phyloP scores from a whole-genome alignment of 2,329 filamentous ascomycete species.

The Cladophialophora bantiana region DNA sequence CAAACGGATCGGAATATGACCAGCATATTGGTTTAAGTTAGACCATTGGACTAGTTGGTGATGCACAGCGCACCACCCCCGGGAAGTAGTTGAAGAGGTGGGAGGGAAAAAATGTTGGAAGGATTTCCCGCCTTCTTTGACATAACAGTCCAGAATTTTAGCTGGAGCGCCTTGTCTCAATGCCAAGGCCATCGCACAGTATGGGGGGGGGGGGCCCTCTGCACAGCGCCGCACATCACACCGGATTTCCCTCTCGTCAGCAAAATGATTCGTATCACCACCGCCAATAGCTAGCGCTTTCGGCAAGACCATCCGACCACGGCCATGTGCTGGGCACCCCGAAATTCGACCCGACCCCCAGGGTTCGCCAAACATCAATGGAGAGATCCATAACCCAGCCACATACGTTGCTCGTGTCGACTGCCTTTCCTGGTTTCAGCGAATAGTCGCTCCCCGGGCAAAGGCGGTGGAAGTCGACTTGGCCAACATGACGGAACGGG shows the following conservation, averaged over 20 bases:
- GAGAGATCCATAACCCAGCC: constrained; percentile 20
- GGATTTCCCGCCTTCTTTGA: constrained; percentile 11
- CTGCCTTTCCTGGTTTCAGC: background rate
- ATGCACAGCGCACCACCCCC: background rate
- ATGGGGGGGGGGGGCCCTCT: background rate
- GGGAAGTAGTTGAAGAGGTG: background rate
- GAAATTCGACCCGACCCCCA: constrained; percentile 18
- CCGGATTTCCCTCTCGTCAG: constrained; percentile 9
- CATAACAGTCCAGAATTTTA: constrained; percentile 9
- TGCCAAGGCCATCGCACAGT: constrained; percentile 21
- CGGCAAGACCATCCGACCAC: constrained; percentile 25
- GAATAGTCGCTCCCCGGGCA: background rate
- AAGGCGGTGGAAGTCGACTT: constrained; percentile 6
- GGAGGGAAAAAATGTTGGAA: constrained; percentile 2
- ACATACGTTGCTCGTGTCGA: constrained; percentile 12
- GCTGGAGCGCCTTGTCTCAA: constrained; percentile 20
- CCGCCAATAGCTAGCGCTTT: constrained; percentile 26
- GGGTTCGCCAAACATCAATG: constrained; percentile 13
- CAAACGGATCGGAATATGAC: constrained; percentile 28
- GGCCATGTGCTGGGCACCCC: constrained; percentile 15
- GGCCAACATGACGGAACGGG: constrained; percentile 6
- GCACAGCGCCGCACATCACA: constrained; percentile 9
- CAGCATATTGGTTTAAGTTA: constrained; percentile 22
- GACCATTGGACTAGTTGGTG: constrained; percentile 1
- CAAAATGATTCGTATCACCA: constrained; percentile 10